These are phyloP conservation scores for Elsinoe necatrix DNA, from an alignment of 2,329 filamentous ascomycete genomes.

Conservation along the genomic window DNA sequence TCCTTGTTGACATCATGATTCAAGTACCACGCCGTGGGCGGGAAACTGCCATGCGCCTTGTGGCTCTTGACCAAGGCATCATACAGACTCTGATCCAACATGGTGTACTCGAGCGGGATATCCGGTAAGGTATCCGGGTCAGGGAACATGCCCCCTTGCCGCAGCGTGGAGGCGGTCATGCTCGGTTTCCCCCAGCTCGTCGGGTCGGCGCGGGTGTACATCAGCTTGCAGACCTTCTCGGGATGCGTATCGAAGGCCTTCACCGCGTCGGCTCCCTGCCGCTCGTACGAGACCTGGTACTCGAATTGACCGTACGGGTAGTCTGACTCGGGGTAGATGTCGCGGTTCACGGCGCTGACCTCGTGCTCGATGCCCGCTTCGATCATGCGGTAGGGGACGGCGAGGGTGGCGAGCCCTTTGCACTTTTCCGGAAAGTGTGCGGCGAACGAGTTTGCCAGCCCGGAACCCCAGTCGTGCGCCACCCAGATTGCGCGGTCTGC, in stretches of 20 bases:
- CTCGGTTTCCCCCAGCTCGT: conserved; percentile 24
- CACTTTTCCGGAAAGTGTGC: conserved; percentile 29
- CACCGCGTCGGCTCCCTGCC: conserved; percentile 22
- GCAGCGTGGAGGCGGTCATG: conserved; percentile 18
- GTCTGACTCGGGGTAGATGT: conserved; percentile 39
- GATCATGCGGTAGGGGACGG: conserved; percentile 36
- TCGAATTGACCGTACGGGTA: conserved; percentile 33
- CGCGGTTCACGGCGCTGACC: conserved; percentile 34
- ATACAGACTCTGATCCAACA: conserved; percentile 27
- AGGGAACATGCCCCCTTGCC: conserved; percentile 29
- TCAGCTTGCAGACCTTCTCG: conserved; percentile 23
- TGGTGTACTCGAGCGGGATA: conserved; percentile 26
- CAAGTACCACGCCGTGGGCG: conserved; percentile 35
- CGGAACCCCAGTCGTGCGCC: conserved; percentile 39
- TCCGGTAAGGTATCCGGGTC: conserved; percentile 24
- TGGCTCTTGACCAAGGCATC: conserved; percentile 29
- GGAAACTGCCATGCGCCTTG: conserved; percentile 35
- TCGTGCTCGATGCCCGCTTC: conserved; percentile 35
- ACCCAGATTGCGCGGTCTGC: conserved; percentile 40
- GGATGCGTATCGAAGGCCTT: conserved; percentile 18
- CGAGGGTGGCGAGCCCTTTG: conserved; percentile 24
- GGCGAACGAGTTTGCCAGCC: conserved; percentile 27
- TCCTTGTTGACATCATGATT: conserved; percentile 37
- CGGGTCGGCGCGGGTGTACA: conserved; percentile 25
- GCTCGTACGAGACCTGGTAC: conserved; percentile 30